Base-by-base conservation (phyloP, 83 land plant genomes). In the Picea engelmannii region DNA sequence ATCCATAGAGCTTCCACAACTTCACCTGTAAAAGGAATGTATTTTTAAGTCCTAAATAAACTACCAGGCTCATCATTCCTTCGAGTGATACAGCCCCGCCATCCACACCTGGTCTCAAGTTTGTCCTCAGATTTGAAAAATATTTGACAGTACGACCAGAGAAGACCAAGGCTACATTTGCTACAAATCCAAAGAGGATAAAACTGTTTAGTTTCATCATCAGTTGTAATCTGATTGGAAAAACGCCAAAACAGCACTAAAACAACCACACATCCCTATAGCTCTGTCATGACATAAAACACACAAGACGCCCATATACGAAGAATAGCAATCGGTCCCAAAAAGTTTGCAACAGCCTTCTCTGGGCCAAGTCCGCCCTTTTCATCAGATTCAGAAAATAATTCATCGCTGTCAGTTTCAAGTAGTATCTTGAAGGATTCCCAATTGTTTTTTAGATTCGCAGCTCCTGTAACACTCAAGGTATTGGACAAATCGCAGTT, bases 51-150 rank as follows among this genome's bases (percentile, higher is more conserved):
- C 88, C 90, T n/a, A 88, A 84, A 4, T 70, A 62, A 27, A 86
- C 88, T 64, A 86, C 90, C 59, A 88, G 44, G 7, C 90, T 78
- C 90, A 88, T 88, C 90, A 88, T 88, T 42, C 90, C 90, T 82
- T 81, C 83, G 78, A 88, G 63, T 11, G 90, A 88, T 66, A 82
- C 63, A 42, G 76, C 90, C 90, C 88, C 83, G 40, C 88, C 90
- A 86, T 86, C 88, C 2, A 88, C 90, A 31, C 90, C 88, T 42
- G 90, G 88, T n/a, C 85, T 80, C 64, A 86, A 52, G 52, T 83
- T 60, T 17, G 60, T 79, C 40, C 90, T 82, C 24, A 88, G 69
- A 42, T 86, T 77, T n/a, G 90, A 88, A 80, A 88, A 88, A 49
- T 88, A 88, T 78, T 88, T 88, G 6, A 88, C 90, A 78, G 90